phyloP scores from a whole-genome alignment of 768 basidiomycete genomes.

The Lanmaoa pseudosensibilis region DNA sequence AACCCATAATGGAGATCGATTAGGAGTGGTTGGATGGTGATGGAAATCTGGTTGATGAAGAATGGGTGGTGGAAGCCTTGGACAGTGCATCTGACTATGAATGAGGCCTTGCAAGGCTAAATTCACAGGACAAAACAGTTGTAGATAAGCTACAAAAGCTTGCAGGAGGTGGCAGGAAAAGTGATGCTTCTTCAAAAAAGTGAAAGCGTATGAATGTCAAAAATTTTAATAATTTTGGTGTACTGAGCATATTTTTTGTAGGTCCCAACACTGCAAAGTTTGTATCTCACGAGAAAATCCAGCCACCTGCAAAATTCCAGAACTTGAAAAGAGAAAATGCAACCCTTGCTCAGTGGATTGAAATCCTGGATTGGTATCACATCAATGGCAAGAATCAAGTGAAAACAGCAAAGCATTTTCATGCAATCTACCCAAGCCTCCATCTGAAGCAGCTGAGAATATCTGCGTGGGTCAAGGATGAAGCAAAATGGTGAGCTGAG shows the following conservation, averaged over 20 bases:
- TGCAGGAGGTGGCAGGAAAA: neutral
- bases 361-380: too few species aligned
- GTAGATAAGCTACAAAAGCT: neutral
- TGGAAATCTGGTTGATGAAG: constrained; percentile 3
- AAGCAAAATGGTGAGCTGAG: neutral
- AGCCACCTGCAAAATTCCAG: too few species aligned
- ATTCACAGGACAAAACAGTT: neutral
- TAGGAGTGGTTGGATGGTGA: constrained; percentile 20
- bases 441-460: constrained; percentile 34
- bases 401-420: constrained; percentile 23
- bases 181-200: neutral
- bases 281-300: too few species aligned
- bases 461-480: constrained; percentile 32
- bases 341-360: too few species aligned
- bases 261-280: too few species aligned
- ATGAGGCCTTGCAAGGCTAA: neutral
- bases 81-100: constrained; percentile 8
- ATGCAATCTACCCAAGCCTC: constrained; percentile 34
- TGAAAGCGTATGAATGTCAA: neutral
- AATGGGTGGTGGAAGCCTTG: neutral
- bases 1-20: constrained; percentile 13
- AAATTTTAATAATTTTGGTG: neutral
- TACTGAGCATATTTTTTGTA: too few species aligned
- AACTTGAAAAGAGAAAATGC: too few species aligned
- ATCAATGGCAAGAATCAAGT: too few species aligned